These are phyloP conservation scores for Penicillium sp. DNA, from an alignment of 2,329 filamentous ascomycete genomes.

Conservation along the genomic window DNA sequence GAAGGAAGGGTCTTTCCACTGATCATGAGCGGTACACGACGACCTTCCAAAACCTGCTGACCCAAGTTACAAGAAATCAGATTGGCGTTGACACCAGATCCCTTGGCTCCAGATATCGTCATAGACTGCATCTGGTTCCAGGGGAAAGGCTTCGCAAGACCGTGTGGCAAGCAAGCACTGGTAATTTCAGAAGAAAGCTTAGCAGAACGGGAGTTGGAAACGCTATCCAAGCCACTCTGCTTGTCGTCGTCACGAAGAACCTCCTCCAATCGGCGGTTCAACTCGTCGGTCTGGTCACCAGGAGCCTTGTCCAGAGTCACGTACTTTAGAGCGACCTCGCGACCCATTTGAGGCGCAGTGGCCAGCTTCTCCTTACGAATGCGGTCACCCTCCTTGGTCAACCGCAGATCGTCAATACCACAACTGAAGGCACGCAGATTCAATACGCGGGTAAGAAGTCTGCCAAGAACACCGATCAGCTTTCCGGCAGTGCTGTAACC, in stretches of 20 bases:
- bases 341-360: constrained; percentile 68
- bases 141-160: constrained; percentile 88
- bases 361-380: constrained; percentile 68
- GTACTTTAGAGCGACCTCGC: constrained; percentile 81
- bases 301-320: constrained; percentile 74
- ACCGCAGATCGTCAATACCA: constrained; percentile 90
- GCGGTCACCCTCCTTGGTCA: constrained; percentile 77
- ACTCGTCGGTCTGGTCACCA: constrained; percentile 66
- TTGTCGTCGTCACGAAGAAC: constrained; percentile 89
- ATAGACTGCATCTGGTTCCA: constrained; percentile 99
- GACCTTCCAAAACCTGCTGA: constrained; percentile 93
- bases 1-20: constrained; percentile 95
- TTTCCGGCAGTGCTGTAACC: constrained; percentile 84
- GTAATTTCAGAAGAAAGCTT: constrained; percentile 78
- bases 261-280: constrained; percentile 79
- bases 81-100: constrained; percentile 88
- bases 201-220: constrained; percentile 73
- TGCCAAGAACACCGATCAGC: constrained; percentile 83
- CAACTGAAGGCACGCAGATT: constrained; percentile 96
- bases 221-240: constrained; percentile 82
- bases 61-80: constrained; percentile 97
- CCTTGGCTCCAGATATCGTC: constrained; percentile 96
- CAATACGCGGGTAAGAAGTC: constrained; percentile 83
- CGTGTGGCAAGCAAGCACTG: constrained; percentile 73
- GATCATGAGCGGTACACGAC: constrained; percentile 94